A percentile compares a stretch with the other conserved stretches of the same genome.
Evolutionary conservation across 2,329 filamentous ascomycete genomes (phyloP).

Genomic region (Exserohilum turcica): DNA sequence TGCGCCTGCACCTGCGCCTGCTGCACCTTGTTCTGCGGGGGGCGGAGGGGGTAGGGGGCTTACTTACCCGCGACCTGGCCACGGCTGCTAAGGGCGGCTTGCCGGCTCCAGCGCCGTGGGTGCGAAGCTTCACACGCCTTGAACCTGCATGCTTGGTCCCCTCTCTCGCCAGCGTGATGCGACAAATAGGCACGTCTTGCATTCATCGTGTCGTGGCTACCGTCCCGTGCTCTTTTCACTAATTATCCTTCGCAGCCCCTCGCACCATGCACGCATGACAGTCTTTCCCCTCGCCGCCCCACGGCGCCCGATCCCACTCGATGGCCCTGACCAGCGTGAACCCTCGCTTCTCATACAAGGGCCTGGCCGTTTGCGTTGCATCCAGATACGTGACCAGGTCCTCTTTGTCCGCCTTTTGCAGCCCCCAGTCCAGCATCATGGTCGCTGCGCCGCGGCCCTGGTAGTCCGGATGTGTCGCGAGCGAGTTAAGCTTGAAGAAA

Average conservation of each 20-base stretch:
- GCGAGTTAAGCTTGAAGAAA: constrained; percentile 37
- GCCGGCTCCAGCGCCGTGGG: constrained; percentile 9
- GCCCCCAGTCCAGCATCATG: constrained; percentile 48
- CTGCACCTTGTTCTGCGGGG: background rate
- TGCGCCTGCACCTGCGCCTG: background rate
- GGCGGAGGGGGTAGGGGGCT: background rate
- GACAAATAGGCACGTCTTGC: too few relatives aligned
- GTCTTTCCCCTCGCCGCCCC: constrained; percentile 38
- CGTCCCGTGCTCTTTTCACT: background rate
- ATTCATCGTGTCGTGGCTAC: background rate
- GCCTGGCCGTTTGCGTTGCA: constrained; percentile 43
- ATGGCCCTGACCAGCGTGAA: constrained; percentile 27
- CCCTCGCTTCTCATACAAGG: constrained; percentile 47
- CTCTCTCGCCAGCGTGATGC: too few relatives aligned
- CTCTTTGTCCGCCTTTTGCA: constrained; percentile 48
- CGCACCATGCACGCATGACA: constrained; percentile 40
- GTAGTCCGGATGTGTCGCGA: constrained; percentile 48
- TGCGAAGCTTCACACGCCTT: background rate
- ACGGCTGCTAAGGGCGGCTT: constrained; percentile 7
- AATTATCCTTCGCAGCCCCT: background rate
- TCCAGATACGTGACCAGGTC: constrained; percentile 50
- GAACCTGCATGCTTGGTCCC: background rate
- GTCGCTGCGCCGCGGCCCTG: constrained; percentile 49
- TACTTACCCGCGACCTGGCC: constrained; percentile 3
- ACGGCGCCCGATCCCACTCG: constrained; percentile 34